Conservation (phyloP, 1,284 basidiomycete species). For the Wallemia hederae region DNA sequence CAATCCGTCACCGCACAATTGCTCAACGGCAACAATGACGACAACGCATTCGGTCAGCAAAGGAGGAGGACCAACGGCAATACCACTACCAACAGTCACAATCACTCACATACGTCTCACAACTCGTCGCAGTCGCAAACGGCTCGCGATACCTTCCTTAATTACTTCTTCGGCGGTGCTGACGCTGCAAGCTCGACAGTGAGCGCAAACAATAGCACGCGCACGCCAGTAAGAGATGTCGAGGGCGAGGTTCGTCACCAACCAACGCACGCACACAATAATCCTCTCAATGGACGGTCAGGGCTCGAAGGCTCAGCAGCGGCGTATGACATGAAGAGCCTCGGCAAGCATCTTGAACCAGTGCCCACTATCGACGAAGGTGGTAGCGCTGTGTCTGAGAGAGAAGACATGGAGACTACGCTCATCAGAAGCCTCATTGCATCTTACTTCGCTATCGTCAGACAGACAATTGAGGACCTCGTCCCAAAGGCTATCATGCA, state of each 20-base stretch:
- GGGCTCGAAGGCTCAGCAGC: slow-evolving; percentile 45
- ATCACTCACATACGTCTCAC: slow-evolving; percentile 9
- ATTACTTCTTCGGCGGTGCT: slow-evolving; percentile 72
- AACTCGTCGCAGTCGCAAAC: slow-evolving; percentile 13
- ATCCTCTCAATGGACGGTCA: slow-evolving; percentile 10
- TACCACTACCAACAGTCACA: slow-evolving; percentile 7
- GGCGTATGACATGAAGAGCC: slow-evolving; percentile 92
- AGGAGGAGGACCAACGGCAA: slow-evolving; percentile 4
- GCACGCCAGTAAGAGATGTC: slow-evolving; percentile 2
- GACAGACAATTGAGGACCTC: slow-evolving; percentile 86
- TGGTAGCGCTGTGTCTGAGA: slow-evolving; percentile 28
- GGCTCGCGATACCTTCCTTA: slow-evolving; percentile 66
- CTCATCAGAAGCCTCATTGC: slow-evolving; percentile 81
- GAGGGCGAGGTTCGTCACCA: slow-evolving; percentile 1
- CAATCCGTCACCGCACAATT: slow-evolving; percentile 8
- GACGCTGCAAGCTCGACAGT: slow-evolving; percentile 22
- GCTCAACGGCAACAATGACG: slow-evolving; percentile 2
- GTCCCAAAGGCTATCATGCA: slow-evolving; percentile 38
- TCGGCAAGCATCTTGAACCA: slow-evolving; percentile 81
- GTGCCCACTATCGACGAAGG: slow-evolving; percentile 37
- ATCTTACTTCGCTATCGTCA: slow-evolving; percentile 84
- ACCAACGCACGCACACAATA: neutral
- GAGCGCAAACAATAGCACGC: slow-evolving; percentile 3
- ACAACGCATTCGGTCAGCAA: neutral
- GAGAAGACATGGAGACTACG: slow-evolving; percentile 87